phyloP scores from a whole-genome alignment of 371 early-diverging fungal species.

The Mucor ambiguus region DNA sequence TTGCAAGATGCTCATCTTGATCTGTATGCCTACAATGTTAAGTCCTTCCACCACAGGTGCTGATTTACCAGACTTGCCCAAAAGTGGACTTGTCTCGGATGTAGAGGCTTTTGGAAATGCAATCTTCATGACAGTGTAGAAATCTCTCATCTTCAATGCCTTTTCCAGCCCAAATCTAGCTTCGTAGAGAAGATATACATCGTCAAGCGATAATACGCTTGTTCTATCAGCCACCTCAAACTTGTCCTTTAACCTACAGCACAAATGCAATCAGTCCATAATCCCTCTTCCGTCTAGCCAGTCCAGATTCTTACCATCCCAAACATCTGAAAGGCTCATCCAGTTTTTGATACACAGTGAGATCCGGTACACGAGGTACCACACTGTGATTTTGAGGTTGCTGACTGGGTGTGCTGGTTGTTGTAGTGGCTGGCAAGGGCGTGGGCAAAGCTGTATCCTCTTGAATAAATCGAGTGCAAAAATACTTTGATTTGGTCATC shows the following conservation, averaged over 20 bases:
- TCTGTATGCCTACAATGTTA: conserved; percentile 34
- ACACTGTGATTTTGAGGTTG: not conserved
- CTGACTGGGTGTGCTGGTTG: not conserved
- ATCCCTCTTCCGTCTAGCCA: not conserved
- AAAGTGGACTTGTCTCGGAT: conserved; percentile 4
- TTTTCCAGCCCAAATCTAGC: conserved; percentile 51
- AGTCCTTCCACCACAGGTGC: conserved; percentile 36
- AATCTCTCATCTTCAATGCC: conserved; percentile 47
- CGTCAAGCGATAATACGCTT: conserved; percentile 45
- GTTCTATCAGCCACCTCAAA: conserved; percentile 43
- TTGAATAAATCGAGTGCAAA: conserved; percentile 31
- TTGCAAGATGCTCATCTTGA: conserved; percentile 35
- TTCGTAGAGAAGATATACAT: conserved; percentile 48
- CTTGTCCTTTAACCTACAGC: conserved; percentile 40
- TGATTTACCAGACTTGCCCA: conserved; percentile 7
- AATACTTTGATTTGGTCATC: conserved; percentile 42
- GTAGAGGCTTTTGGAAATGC: conserved; percentile 36
- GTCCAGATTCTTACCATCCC: conserved; percentile 36
- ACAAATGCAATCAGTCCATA: not conserved
- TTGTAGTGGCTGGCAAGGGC: not conserved
- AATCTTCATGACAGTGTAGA: conserved; percentile 46
- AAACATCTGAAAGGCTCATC: conserved; percentile 55
- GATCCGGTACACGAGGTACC: conserved; percentile 34
- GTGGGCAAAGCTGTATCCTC: conserved; percentile 23
- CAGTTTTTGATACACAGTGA: conserved; percentile 38